Conservation (phyloP, 2,329 filamentous ascomycete genomes). For the Talaromyces amestolkiae region DNA sequence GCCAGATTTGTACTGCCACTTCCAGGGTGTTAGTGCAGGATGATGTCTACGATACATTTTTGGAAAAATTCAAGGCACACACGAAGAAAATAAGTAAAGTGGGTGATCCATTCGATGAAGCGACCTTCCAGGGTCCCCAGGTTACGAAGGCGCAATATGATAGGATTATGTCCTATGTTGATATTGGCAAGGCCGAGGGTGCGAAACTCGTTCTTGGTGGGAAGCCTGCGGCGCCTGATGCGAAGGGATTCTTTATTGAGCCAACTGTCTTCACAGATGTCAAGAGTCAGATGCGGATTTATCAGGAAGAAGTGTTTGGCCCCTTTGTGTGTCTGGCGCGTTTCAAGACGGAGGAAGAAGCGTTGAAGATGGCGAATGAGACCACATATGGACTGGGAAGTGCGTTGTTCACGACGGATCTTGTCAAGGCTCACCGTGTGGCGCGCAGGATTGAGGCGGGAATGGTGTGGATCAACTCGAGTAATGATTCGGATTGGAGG, state of each 20-base stretch:
- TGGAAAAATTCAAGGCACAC: slow-evolving; percentile 36
- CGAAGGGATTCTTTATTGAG: slow-evolving; percentile 40
- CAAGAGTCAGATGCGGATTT: slow-evolving; percentile 38
- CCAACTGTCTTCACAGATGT: slow-evolving; percentile 41
- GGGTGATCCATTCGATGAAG: slow-evolving; percentile 43
- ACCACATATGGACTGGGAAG: slow-evolving; percentile 44
- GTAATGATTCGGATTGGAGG: slow-evolving; percentile 42
- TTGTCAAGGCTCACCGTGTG: slow-evolving; percentile 43
- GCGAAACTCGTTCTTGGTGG: slow-evolving; percentile 40
- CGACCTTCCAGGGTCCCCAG: slow-evolving; percentile 46
- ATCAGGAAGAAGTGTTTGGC: slow-evolving; percentile 46
- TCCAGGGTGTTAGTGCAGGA: slow-evolving; percentile 58
- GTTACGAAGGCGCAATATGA: slow-evolving; percentile 48
- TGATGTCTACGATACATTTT: slow-evolving; percentile 48
- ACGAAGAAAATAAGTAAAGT: slow-evolving; percentile 37
- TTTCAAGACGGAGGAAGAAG: slow-evolving; percentile 43
- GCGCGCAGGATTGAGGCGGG: slow-evolving; percentile 43
- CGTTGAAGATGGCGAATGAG: slow-evolving; percentile 39
- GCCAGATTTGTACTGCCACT: slow-evolving; percentile 60
- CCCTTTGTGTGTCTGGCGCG: slow-evolving; percentile 43
- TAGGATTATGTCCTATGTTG: slow-evolving; percentile 43
- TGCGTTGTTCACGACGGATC: slow-evolving; percentile 43
- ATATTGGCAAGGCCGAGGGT: slow-evolving; percentile 44
- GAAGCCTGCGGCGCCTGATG: slow-evolving; percentile 28
- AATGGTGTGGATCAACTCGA: slow-evolving; percentile 49